These are phyloP conservation scores for Penicillium verrucosum DNA, from an alignment of 2,329 filamentous ascomycete species.

Conservation along the genomic window DNA sequence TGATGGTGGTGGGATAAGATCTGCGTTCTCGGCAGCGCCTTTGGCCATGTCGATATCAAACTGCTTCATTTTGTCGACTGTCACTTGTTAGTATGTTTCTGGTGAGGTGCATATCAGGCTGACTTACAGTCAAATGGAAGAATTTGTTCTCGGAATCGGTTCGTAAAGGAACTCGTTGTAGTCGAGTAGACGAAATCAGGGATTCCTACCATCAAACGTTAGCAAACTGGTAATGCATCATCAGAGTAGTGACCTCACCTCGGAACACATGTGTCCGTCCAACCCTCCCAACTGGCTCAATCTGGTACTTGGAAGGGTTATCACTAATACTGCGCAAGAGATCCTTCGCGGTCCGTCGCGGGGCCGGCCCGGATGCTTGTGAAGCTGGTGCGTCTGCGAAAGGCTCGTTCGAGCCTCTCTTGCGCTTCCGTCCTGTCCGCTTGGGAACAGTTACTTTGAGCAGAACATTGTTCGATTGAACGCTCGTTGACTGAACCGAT, in stretches of 20 bases:
- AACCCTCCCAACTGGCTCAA: constrained; percentile 69
- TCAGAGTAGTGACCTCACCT: constrained; percentile 43
- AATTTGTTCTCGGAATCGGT: constrained; percentile 67
- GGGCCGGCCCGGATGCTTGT: constrained; percentile 15
- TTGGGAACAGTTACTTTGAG: constrained; percentile 84
- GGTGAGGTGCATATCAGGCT: accelerated
- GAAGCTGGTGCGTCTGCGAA: constrained; percentile 51
- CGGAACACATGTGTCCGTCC: constrained; percentile 83
- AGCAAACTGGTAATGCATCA: background rate
- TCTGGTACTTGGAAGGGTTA: constrained; percentile 63
- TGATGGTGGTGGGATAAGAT: constrained; percentile 75
- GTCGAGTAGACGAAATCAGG: constrained; percentile 85
- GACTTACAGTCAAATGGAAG: constrained; percentile 66
- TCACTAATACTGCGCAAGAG: constrained; percentile 59
- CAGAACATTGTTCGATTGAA: constrained; percentile 75
- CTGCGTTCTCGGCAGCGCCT: constrained; percentile 58
- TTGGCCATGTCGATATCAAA: constrained; percentile 66
- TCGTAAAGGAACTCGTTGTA: constrained; percentile 64
- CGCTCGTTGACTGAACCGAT: constrained; percentile 72
- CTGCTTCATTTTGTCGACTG: constrained; percentile 58
- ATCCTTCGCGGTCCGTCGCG: constrained; percentile 26
- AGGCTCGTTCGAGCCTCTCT: constrained; percentile 68
- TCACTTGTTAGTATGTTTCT: background rate
- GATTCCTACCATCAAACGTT: constrained; percentile 50
- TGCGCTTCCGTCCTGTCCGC: constrained; percentile 80